Percentiles rank a stretch among this genome's conserved stretches.
Evolutionary conservation across 2,329 filamentous ascomycete genomes (phyloP).

Genomic region (Hypoxylon sp.): DNA sequence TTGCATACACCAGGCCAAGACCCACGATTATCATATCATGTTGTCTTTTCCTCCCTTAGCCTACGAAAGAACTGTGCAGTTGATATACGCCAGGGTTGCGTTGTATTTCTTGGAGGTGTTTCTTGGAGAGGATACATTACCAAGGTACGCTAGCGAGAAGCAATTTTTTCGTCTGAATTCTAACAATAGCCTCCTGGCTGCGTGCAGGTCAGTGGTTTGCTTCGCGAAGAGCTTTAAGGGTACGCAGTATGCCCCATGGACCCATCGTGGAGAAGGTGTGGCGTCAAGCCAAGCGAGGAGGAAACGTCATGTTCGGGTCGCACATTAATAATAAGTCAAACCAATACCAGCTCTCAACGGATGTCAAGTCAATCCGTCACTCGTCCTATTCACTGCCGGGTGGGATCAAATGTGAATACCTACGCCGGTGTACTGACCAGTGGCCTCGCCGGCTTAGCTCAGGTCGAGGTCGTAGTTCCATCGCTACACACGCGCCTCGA

Average conservation of each 20-base stretch:
- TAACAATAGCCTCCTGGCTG: constrained; percentile 5
- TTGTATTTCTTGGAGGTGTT: not conserved
- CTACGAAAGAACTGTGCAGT: constrained; percentile 11
- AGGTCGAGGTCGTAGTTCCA: too few species aligned
- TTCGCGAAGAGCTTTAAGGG: too few species aligned
- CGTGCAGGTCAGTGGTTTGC: not conserved
- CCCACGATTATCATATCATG: constrained; percentile 9
- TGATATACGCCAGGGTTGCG: not conserved
- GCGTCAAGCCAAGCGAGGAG: constrained; percentile 1
- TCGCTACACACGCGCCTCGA: constrained; percentile 5
- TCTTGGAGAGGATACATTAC: too few species aligned
- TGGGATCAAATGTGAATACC: not conserved
- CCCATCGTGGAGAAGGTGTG: constrained; percentile 18
- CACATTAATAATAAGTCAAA: constrained; percentile 1
- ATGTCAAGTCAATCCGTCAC: not conserved
- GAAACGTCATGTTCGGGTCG: constrained; percentile 1
- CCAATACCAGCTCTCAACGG: constrained; percentile 2
- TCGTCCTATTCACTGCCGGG: not conserved
- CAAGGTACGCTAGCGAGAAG: not conserved
- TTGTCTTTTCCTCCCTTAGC: not conserved
- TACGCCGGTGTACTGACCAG: too few species aligned
- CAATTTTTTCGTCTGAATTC: not conserved
- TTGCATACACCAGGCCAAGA: constrained; percentile 6
- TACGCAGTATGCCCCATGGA: too few species aligned
- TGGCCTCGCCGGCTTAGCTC: not conserved